Percentiles rank a stretch among this genome's conserved stretches.
These are phyloP conservation scores for Vitis hybrid DNA, from an alignment of 177 flowering plant genomes.

Conservation along the genomic window DNA sequence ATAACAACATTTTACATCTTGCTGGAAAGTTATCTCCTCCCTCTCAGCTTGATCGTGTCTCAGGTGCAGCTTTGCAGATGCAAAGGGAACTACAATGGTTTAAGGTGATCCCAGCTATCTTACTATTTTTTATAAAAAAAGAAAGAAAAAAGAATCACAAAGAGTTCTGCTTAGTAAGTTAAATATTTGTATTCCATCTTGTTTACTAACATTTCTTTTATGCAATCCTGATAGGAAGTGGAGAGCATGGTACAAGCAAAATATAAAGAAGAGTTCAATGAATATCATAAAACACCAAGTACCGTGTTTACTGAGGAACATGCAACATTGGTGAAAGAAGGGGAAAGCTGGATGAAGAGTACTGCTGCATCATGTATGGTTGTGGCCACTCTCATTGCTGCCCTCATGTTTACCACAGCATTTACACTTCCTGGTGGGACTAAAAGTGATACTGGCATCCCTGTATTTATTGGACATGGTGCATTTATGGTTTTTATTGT, in stretches of 20 bases:
- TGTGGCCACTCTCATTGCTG: conserved; percentile 17
- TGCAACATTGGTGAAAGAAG: background rate
- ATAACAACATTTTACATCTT: conserved; percentile 29
- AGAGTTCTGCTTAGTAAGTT: too few species aligned
- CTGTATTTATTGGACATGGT: background rate
- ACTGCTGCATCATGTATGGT: conserved; percentile 20
- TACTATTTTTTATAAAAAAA: too few species aligned
- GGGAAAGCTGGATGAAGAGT: conserved; percentile 15
- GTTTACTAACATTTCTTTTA: too few species aligned
- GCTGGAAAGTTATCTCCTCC: conserved; percentile 28
- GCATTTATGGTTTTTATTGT: conserved; percentile 15
- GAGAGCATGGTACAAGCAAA: too few species aligned
- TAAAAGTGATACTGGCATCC: background rate
- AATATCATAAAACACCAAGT: conserved; percentile 2
- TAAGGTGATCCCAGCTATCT: conserved; percentile 17
- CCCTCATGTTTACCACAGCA: conserved; percentile 17
- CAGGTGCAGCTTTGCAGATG: conserved; percentile 42
- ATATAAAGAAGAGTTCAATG: too few species aligned
- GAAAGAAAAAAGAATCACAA: too few species aligned
- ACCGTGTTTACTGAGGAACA: conserved; percentile 16
- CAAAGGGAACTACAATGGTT: conserved; percentile 41
- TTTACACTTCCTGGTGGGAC: conserved; percentile 25
- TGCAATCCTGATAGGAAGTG: too few species aligned
- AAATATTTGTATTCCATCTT: too few species aligned
- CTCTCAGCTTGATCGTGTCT: conserved; percentile 21